Evolutionary conservation across 129 eudicot genomes (phyloP), one percentile per base, ranked within the genome.

Genomic region (Flaveria sonorensis): DNA sequence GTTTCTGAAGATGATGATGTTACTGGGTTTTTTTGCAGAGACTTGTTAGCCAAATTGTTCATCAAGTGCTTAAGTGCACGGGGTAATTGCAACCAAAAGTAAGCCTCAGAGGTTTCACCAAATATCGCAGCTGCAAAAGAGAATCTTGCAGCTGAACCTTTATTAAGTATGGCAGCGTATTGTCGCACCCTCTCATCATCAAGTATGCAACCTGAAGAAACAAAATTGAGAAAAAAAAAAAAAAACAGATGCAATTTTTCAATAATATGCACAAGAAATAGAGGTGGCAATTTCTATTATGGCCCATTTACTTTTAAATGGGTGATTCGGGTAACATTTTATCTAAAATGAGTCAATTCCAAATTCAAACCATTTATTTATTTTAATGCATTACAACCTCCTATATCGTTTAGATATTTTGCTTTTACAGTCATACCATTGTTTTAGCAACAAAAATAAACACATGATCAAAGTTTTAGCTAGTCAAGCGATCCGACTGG

Each of bases 21-120:
- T 77, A 69, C 75, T 2, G 82, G 75, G 68, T 73, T 78, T 77
- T 85, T 87, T 60, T 70, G 90, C 18, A 72, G 69, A 53, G 91
- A 77, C 81, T 86, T 94, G 56, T 75, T 89, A 78, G 83, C 86
- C 83, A 87, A 75, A 78, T 88, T 94, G 82, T 88, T 86, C 85
- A 89, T 81, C 75, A 86, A 81, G 74, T 94, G 90, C 21, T 80
- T 83, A 73, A 94, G 90, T 77, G 99, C 99, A 71, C 72, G 87
- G 61, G 99, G 99, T 56, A 94, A 77, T 80, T 89, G 96, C 74
- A 94, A 79, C 99, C 99, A 94, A 83, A 94, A 94, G 76, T 91
- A 92, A 52, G 97, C 96, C 81, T 94, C 99, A 45, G 89, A 73
- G 64, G 89, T 77, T 84, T 91, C 99, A 82, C 97, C 99, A 84